Percentiles rank a stretch among this genome's conserved stretches.
Conservation (phyloP, 2,329 filamentous ascomycete genomes). For the Pseudopithomyces chartarum region DNA sequence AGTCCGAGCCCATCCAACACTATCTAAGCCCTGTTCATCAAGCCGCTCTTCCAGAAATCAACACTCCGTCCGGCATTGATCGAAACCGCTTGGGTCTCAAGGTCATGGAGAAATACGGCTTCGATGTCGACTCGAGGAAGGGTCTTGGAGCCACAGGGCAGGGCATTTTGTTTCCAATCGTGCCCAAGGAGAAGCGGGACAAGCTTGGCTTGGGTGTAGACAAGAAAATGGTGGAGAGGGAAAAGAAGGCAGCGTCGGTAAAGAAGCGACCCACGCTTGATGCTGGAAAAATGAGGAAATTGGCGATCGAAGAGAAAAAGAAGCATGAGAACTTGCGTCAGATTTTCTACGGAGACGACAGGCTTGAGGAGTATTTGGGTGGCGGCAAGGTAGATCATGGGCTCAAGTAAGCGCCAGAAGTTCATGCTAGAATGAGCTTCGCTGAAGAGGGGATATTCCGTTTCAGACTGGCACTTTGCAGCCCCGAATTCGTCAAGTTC, state of each 20-base stretch:
- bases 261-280: conserved; percentile 55
- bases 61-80: conserved; percentile 74
- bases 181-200: conserved; percentile 72
- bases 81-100: conserved; percentile 71
- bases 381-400: conserved; percentile 21
- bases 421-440: too few species aligned
- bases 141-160: conserved; percentile 73
- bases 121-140: conserved; percentile 72
- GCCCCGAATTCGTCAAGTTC: too few species aligned
- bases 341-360: conserved; percentile 76
- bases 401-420: conserved; percentile 12
- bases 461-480: too few species aligned
- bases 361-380: conserved; percentile 75
- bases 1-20: conserved; percentile 56
- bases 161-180: conserved; percentile 78
- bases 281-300: conserved; percentile 71
- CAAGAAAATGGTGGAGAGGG: conserved; percentile 46
- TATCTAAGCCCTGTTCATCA: conserved; percentile 69
- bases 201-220: conserved; percentile 72
- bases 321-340: conserved; percentile 67
- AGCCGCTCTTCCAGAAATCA: conserved; percentile 69
- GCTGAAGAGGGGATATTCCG: too few species aligned
- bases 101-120: conserved; percentile 70
- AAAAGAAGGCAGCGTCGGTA: conserved; percentile 47
- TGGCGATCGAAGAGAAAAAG: conserved; percentile 65